phyloP scores from a whole-genome alignment of 2,329 filamentous ascomycete species.

The Dactylellina parvicollis region DNA sequence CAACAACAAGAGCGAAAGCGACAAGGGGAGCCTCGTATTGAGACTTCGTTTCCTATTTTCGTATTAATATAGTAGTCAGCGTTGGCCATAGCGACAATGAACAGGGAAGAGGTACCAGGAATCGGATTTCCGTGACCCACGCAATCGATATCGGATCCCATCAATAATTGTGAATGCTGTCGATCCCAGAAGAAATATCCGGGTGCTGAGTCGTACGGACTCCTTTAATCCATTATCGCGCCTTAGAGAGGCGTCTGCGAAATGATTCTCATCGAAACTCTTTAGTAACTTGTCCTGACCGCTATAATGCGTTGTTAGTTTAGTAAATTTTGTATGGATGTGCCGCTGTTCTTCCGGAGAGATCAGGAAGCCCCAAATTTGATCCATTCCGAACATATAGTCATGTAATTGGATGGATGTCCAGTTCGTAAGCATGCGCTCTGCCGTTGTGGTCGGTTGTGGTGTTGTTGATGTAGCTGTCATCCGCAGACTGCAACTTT shows the following conservation, averaged over 20 bases:
- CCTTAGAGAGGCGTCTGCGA: too few relatives aligned
- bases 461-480: too few relatives aligned
- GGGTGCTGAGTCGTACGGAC: constrained; percentile 18
- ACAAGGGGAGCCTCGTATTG: constrained; percentile 23
- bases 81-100: background rate
- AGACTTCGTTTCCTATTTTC: constrained; percentile 14
- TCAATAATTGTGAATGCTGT: constrained; percentile 10
- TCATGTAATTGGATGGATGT: background rate
- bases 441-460: too few relatives aligned
- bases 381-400: constrained; percentile 2
- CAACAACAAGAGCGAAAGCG: constrained; percentile 25
- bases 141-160: background rate
- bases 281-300: background rate
- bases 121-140: background rate
- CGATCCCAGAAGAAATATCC: constrained; percentile 28
- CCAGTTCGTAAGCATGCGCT: background rate
- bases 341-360: constrained; percentile 10
- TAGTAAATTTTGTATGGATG: too few relatives aligned
- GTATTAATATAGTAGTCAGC: background rate
- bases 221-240: constrained; percentile 16
- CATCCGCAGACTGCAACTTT: background rate
- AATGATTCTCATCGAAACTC: background rate
- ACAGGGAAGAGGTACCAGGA: background rate
- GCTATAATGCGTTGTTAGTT: too few relatives aligned
- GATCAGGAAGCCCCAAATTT: constrained; percentile 7